Evolutionary conservation across 495 filamentous ascomycete species (phyloP), one percentile per base, ranked within the genome.

Genomic region (Paragyromitra xinjiangensis): DNA sequence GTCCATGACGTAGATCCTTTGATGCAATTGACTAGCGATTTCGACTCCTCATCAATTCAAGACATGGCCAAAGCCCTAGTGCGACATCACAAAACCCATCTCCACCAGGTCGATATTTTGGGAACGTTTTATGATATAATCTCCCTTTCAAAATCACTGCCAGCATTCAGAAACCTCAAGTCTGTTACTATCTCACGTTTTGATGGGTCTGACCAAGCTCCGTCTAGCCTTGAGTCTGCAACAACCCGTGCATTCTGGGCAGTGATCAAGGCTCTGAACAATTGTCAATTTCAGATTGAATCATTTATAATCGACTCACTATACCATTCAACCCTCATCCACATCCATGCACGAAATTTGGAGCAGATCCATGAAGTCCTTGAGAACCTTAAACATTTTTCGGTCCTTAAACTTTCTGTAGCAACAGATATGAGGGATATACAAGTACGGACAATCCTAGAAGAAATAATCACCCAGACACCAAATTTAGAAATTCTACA

Each of bases 41-140:
- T 16, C 16, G 64, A 62, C n/a, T 62, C 44, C 29, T 48, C 26
- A 12, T 59, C 68, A 12, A 34, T 79, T 39, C 67, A 64, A 16
- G 74, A 61, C 8, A 78, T 79, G 65, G 67, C 77, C 24, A 51
- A 67, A 16, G 34, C 51, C 7, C 75, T 79, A 0, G 67, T 79
- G 5, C 58, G 45, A 24, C 77, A 71, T 34, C 77, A 79, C 40
- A 66, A 53, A 67, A 64, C 50, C 11, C 69, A 79, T 40, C 77
- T 79, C 37, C 75, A 67, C 3, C 78, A 80, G 45, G 59, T 75
- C 14, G 78, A 80, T 70, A 65, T 80, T 44, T 65, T 80, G 9
- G 78, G 78, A 64, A 80, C 78, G 11, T 80, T 80, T 56, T 80
- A 80, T 71, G 78, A 80, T 64, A 75, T 80, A 19, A 63, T 80